Evolutionary conservation across 805 yeast species (phyloP), one percentile per base, ranked within the genome.

Genomic region (Ogataea pilisensis): DNA sequence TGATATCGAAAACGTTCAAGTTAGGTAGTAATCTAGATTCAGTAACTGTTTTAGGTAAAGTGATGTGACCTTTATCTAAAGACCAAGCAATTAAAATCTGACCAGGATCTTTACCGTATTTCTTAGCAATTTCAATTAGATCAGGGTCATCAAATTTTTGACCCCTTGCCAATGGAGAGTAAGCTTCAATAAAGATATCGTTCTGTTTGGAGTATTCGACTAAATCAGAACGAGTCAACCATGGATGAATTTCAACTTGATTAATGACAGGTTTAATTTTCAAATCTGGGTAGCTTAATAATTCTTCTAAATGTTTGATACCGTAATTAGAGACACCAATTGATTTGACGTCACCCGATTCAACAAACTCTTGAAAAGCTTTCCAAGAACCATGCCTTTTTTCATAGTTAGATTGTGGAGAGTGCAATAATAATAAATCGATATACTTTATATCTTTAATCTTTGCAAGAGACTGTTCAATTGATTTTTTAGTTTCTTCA

Each of bases 21-120:
- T 77, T 77, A 18, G 66, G 54, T 30, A 55, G 50, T 43, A 74
- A 53, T 49, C 82, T 64, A 4, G 48, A 34, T n/a, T 39, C 49
- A 7, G 49, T 50, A 24, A 43, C 57, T 55, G 61, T 66, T 66
- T 60, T 70, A 57, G 63, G 63, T 14, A 60, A 44, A 3, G 49
- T 48, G 28, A 83, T 68, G 46, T 72, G 75, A 2, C 87, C 88
- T 50, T 80, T 78, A 44, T 74, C 72, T 35, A 75, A 65, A 1
- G 84, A 75, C 91, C 91, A 85, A 47, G 80, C 73, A 38, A 83
- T 65, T 45, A 84, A 63, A 18, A 83, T 71, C 50, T 82, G 85
- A 9, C 78, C 81, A 16, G 76, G 68, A 8, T 78, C 54, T 30
- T 70, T 66, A 2, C 65, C 63, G 43, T 71, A 73, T 50, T 75